Conservation (phyloP, 2,329 filamentous ascomycete genomes). For the Metarhizium album region DNA sequence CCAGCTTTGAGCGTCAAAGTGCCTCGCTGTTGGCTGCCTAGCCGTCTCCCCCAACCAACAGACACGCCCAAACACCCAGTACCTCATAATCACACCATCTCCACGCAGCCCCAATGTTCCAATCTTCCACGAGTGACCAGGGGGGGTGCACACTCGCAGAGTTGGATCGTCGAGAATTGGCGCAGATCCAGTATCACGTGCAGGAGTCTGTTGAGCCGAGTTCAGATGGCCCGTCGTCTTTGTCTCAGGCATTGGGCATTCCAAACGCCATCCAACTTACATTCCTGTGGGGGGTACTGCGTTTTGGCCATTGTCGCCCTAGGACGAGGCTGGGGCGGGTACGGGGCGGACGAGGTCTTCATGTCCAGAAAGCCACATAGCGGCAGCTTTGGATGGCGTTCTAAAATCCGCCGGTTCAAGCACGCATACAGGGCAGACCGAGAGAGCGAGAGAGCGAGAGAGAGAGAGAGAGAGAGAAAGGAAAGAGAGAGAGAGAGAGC, state of each 20-base stretch:
- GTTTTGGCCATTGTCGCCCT: slow-evolving; percentile 23
- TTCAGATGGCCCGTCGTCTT: slow-evolving; percentile 21
- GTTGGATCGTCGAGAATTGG: slow-evolving; percentile 6
- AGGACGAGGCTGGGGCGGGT: slow-evolving; percentile 19
- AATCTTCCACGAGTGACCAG: slow-evolving; percentile 3
- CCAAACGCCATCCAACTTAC: slow-evolving; percentile 17
- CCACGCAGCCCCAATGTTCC: slow-evolving; percentile 1
- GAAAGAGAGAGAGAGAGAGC: not conserved
- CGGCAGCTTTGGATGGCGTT: slow-evolving; percentile 3
- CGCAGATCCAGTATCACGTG: slow-evolving; percentile 16
- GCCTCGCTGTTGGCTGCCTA: not conserved
- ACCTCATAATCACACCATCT: not conserved
- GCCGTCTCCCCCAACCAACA: not conserved
- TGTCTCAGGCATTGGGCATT: slow-evolving; percentile 27
- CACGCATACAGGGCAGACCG: not conserved
- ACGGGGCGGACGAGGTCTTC: slow-evolving; percentile 1
- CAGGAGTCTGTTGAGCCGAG: slow-evolving; percentile 12
- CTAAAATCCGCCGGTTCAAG: not conserved
- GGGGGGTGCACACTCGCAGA: slow-evolving; percentile 10
- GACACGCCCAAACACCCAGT: not conserved
- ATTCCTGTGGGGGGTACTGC: slow-evolving; percentile 15
- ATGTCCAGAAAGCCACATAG: slow-evolving; percentile 6
- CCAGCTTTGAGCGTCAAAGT: not conserved
- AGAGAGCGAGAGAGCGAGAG: not conserved
- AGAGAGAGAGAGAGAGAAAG: not conserved